phyloP scores from a whole-genome alignment of 1,139 yeast species.

The Arxiozyma slooffiae region DNA sequence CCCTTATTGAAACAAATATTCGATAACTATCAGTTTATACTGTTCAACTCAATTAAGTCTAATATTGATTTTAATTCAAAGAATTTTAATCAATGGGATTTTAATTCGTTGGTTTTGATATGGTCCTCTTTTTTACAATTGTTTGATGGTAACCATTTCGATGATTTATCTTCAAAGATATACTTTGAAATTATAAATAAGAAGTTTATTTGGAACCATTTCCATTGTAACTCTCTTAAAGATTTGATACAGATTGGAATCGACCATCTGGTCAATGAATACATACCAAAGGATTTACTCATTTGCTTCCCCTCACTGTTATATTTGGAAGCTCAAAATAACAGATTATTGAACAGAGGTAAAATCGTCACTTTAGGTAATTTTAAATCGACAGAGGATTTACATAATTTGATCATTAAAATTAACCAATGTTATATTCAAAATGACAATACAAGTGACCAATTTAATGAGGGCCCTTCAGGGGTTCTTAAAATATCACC shows the following conservation, averaged over 20 bases:
- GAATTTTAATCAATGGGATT: not conserved
- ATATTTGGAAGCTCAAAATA: conserved; percentile 7
- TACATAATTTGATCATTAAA: conserved; percentile 10
- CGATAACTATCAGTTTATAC: not conserved
- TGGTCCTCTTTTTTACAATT: not conserved
- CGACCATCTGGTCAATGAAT: conserved; percentile 2
- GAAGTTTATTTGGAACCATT: not conserved
- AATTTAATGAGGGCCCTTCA: conserved; percentile 1
- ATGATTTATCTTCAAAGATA: conserved; percentile 3
- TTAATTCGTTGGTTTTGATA: not conserved
- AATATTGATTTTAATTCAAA: not conserved
- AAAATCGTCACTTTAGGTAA: conserved; percentile 1
- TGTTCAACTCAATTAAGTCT: not conserved
- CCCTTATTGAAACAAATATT: not conserved
- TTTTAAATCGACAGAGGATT: conserved; percentile 10
- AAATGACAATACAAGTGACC: not conserved
- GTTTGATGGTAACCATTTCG: not conserved
- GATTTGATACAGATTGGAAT: not conserved
- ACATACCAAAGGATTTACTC: not conserved
- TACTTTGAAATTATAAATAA: not conserved
- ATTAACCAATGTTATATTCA: conserved; percentile 8
- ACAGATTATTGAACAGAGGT: not conserved
- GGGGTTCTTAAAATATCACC: not conserved
- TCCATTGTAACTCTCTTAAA: not conserved
- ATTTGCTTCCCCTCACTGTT: conserved; percentile 6